Evolutionary conservation across 768 basidiomycete species (phyloP).

Genomic region (Suillus brevipes): DNA sequence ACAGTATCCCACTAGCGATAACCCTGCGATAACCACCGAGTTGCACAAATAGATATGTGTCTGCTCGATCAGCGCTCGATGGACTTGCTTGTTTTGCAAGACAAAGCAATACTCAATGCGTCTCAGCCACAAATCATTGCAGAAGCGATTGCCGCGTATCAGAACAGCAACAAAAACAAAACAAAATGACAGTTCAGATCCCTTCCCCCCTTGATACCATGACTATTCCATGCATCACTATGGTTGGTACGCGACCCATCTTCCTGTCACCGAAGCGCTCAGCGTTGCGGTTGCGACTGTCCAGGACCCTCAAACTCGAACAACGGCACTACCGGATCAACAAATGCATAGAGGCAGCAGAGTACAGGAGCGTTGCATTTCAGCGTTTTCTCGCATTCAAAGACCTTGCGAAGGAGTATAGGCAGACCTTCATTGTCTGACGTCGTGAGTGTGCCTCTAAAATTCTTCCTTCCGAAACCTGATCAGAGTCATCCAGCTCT

Average conservation of each 20-base stretch:
- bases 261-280: conserved; percentile 33
- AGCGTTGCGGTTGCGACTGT: background rate
- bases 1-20: no score
- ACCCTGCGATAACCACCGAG: no score
- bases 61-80: no score
- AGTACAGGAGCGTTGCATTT: background rate
- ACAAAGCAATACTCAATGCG: no score
- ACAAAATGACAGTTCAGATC: conserved; percentile 13
- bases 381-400: background rate
- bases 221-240: conserved; percentile 26
- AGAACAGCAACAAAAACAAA: conserved; percentile 23
- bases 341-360: background rate
- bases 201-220: conserved; percentile 21
- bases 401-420: background rate
- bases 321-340: background rate
- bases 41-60: no score
- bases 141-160: conserved; percentile 28
- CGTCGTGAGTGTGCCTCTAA: background rate
- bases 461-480: background rate
- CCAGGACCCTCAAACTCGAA: background rate
- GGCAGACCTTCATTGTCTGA: background rate
- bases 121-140: no score
- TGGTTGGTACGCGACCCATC: conserved; percentile 35
- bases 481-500: background rate
- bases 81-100: no score